Conservation (phyloP, 2,329 filamentous ascomycete species). For the Colletotrichum sp. region DNA sequence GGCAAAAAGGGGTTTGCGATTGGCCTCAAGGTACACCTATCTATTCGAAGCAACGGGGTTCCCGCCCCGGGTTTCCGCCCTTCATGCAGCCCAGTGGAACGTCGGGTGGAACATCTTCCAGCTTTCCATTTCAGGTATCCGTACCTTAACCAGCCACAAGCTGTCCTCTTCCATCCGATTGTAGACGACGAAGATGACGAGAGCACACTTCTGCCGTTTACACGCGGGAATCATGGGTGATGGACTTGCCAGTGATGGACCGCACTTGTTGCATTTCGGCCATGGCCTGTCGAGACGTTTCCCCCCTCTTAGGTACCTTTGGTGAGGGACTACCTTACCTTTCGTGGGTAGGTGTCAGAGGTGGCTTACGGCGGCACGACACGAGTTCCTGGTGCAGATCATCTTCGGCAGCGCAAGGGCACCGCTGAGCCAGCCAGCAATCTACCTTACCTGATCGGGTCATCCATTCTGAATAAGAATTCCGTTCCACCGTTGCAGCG, state of each 20-base stretch:
- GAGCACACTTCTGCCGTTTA: neutral
- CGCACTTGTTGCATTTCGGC: neutral
- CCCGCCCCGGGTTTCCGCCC: neutral
- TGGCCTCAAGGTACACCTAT: neutral
- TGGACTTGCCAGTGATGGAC: neutral
- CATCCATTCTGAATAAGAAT: neutral
- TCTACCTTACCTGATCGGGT: neutral
- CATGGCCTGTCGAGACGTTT: neutral
- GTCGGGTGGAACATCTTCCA: neutral
- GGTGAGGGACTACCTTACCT: neutral
- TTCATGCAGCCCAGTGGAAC: slow-evolving; percentile 5
- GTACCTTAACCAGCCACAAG: neutral
- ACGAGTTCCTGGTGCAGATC: slow-evolving; percentile 8
- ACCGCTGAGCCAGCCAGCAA: neutral
- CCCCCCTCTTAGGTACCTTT: neutral
- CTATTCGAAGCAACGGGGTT: neutral
- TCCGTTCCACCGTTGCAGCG: neutral
- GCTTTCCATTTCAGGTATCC: neutral
- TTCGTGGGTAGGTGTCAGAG: neutral
- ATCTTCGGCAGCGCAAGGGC: neutral
- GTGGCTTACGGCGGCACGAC: slow-evolving; percentile 6
- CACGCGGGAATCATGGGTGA: neutral
- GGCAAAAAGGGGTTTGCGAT: neutral
- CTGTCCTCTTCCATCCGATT: neutral
- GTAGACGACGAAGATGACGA: neutral